Evolutionary conservation across 352 stramenopile genomes (phyloP), one percentile per base, ranked within the genome.

Genomic region (Pythium scleroteichum): DNA sequence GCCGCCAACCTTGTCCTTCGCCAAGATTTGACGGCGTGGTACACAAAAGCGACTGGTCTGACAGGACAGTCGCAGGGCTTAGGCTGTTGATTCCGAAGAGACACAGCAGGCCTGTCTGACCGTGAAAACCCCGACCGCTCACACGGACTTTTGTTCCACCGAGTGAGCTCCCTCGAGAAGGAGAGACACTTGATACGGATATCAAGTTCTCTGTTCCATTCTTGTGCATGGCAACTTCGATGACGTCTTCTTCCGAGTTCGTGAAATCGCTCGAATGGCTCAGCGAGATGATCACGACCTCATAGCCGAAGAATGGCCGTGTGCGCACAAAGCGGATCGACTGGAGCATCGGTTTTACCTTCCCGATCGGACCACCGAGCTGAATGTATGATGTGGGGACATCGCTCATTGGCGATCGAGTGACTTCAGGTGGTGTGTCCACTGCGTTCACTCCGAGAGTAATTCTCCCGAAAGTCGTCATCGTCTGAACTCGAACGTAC

Each of bases 281-380:
- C 50, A 88, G 57, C 13, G 60, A 58, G 22, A 87, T 44, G 47
- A 86, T 86, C 9, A 93, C 45, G 14, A 87, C 48, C 24, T 93
- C 84, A 47, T 79, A 72, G 8, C 84, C 84, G 20, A 78, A 78
- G 60, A 88, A 89, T 1, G 76, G 71, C 19, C 61, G 72, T 1
- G 68, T 35, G 19, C 79, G 76, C 16, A 69, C 55, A 61, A 88
- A 88, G 3, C 62, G 39, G 3, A 93, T 50, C 1, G 75, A 73
- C 33, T 85, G 53, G 9, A 90, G 29, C 26, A 87, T 59, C 20
- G 53, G 22, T 12, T 67, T 66, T 1, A 90, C 47, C 23, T 64
- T 68, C 14, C 65, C 42, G 12, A 70, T 56, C 9, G 72, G 40
- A 0, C 84, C 84, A 35, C 59, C 72, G 1, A 93, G 47, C 23